Conservation (phyloP, 202 grass and related monocot genomes). For the Zoysia matrella region DNA sequence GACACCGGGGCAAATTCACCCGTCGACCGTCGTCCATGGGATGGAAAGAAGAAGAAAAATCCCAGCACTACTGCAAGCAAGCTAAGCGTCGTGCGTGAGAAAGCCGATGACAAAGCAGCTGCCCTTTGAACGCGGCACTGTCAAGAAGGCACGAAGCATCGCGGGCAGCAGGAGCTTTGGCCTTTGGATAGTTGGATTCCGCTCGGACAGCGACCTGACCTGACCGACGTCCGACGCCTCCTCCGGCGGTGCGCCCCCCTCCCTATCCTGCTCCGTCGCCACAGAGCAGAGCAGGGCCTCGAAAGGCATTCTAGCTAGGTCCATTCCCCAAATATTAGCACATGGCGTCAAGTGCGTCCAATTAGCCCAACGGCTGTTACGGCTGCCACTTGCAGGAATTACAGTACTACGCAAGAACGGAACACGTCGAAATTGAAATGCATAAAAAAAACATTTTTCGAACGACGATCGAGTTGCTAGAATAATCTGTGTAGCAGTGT, state of each 20-base stretch:
- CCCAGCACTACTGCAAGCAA: background rate
- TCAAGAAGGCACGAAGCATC: background rate
- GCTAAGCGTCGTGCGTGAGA: background rate
- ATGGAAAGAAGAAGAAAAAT: background rate
- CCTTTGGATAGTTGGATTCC: slow-evolving; percentile 34
- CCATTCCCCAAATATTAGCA: slow-evolving; percentile 14
- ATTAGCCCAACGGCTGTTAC: background rate
- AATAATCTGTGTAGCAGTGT: too few relatives aligned
- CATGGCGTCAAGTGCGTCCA: background rate
- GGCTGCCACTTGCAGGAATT: too few relatives aligned
- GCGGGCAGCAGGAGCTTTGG: slow-evolving; percentile 4
- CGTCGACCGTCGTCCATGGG: background rate
- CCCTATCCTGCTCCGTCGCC: background rate
- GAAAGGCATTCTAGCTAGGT: slow-evolving; percentile 10
- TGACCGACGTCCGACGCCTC: background rate
- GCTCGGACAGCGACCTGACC: slow-evolving; percentile 44
- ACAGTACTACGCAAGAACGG: background rate
- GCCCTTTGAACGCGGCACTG: slow-evolving; percentile 9
- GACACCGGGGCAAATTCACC: background rate
- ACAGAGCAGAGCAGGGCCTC: background rate
- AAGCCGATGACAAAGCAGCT: slow-evolving; percentile 27
- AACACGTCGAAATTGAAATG: background rate
- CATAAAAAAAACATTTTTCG: too few relatives aligned
- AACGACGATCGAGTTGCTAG: too few relatives aligned
- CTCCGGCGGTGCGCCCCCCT: background rate